Percentiles rank a stretch among this genome's conserved stretches.
These are phyloP conservation scores for Penicillium steckii DNA, from an alignment of 495 filamentous ascomycete genomes.

Conservation along the genomic window DNA sequence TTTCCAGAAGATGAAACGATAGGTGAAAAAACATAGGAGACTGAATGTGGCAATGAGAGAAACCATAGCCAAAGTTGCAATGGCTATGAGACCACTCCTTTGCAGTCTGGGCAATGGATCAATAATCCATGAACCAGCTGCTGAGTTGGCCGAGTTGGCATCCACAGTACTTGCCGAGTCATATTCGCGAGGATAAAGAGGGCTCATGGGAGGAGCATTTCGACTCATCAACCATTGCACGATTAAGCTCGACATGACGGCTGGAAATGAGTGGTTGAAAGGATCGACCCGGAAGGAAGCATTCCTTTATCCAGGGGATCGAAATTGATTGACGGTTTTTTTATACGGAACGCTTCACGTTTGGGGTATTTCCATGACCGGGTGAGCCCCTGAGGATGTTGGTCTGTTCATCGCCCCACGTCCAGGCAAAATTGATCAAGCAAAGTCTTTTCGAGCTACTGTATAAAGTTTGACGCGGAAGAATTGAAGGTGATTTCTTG, in stretches of 20 bases:
- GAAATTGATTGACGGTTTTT: background rate
- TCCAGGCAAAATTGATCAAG: background rate
- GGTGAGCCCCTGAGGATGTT: background rate
- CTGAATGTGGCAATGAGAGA: conserved; percentile 52
- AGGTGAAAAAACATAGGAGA: conserved; percentile 49
- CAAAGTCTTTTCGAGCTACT: background rate
- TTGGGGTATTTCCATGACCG: background rate
- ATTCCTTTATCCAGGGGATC: background rate
- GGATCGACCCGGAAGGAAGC: background rate
- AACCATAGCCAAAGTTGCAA: conserved; percentile 49
- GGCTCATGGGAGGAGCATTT: background rate
- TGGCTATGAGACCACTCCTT: conserved; percentile 44
- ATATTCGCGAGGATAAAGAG: conserved; percentile 3
- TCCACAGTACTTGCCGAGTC: conserved; percentile 7
- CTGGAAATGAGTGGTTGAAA: background rate
- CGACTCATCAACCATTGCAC: conserved; percentile 8
- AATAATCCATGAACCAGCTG: conserved; percentile 20
- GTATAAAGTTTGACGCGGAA: background rate
- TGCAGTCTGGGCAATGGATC: conserved; percentile 44
- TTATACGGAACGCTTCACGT: conserved; percentile 1
- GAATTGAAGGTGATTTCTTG: background rate
- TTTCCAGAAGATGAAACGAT: conserved; percentile 51
- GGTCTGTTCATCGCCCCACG: background rate
- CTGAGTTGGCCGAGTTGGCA: conserved; percentile 15
- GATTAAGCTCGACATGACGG: conserved; percentile 12